Evolutionary conservation across 169 alveolate genomes (phyloP), one percentile per base, ranked within the genome.

Genomic region (Eimeria maxima): DNA sequence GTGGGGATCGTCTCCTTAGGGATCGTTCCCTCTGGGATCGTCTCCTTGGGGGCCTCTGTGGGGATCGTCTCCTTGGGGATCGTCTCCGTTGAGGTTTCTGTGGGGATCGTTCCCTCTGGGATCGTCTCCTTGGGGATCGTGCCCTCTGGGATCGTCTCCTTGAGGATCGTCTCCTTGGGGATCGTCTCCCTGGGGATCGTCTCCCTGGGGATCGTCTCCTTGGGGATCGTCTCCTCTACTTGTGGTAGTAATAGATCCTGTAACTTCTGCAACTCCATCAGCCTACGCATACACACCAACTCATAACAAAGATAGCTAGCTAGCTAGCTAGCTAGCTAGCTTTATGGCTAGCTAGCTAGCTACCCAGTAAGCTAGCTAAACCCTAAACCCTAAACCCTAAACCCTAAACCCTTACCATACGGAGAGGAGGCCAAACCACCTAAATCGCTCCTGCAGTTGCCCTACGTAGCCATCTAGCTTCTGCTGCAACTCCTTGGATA

Each of bases 351-450:
- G 42, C 90, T 81, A 42, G 44, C 22, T 4, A 73, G 74, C 74
- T 8, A 50, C 44, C 38, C 50, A 6, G 13, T 20, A 42, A 76
- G 50, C 53, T 7, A n/a, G n/a, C 50, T 14, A 22, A 55, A 29
- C 45, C 73, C 88, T 65, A 14, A 45, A 80, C 53, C 60, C 76
- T 38, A 27, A 87, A 80, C n/a, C 44, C 14, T 20, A 42, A 76
- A 81, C 53, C n/a, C 50, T 14, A 22, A 55, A 57, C 45, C 44
- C 88, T n/a, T 33, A 89, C 95, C 95, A 89, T 53, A 89, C 87
- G 24, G 95, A 89, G 29, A 89, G 87, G 38, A 89, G 95, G 44
- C 95, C 95, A 14, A 89, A 67, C 29, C 74, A 53, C 57, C 86
- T 10, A 65, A 89, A 89, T 20, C 95, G 44, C 45, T 89, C 95